These are phyloP conservation scores for Alternaria burnsii DNA, from an alignment of 2,329 filamentous ascomycete genomes.

Conservation along the genomic window DNA sequence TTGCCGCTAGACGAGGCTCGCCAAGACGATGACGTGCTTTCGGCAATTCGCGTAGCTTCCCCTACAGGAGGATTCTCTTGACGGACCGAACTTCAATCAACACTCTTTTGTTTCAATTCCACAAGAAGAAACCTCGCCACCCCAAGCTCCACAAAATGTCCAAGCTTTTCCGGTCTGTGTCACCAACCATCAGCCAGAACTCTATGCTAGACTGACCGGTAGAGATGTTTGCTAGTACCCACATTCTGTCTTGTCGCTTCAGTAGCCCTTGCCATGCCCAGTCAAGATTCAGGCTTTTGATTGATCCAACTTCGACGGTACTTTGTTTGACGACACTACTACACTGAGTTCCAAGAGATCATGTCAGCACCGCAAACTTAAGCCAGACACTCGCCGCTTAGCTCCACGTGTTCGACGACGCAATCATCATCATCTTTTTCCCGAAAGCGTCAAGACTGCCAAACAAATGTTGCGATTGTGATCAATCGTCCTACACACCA, in stretches of 20 bases:
- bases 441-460: neutral
- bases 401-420: neutral
- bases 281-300: neutral
- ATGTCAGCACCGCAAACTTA: neutral
- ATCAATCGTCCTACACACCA: constrained; percentile 5
- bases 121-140: neutral
- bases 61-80: neutral
- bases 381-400: neutral
- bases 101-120: neutral
- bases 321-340: neutral
- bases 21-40: constrained; percentile 42
- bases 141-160: neutral
- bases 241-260: neutral
- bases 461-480: constrained; percentile 16
- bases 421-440: neutral
- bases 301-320: neutral
- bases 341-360: neutral
- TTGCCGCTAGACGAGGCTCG: constrained; percentile 36
- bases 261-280: neutral
- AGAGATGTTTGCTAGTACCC: neutral
- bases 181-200: neutral
- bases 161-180: neutral
- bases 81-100: neutral
- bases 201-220: neutral
- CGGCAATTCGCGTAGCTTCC: constrained; percentile 8